Conservation (phyloP, 1,284 basidiomycete genomes). For the Fistulina hepatica region DNA sequence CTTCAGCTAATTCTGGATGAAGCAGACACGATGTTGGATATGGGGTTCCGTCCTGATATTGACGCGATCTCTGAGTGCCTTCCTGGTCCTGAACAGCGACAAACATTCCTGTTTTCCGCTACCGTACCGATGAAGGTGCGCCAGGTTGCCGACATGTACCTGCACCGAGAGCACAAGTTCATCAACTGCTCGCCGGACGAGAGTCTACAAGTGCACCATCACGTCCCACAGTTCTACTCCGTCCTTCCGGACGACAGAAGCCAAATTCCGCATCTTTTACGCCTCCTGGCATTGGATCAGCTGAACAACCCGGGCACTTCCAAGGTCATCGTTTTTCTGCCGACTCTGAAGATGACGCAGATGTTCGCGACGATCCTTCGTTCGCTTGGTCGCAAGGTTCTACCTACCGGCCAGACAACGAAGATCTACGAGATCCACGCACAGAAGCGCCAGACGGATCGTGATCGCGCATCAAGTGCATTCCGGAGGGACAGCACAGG, state of each 20-base stretch:
- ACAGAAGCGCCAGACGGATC: constrained; percentile 56
- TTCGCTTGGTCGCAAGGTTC: constrained; percentile 29
- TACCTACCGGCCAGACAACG: constrained; percentile 43
- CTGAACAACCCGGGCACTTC: constrained; percentile 58
- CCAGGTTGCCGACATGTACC: constrained; percentile 43
- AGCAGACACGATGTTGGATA: constrained; percentile 90
- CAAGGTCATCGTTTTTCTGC: constrained; percentile 84
- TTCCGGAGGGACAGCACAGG: constrained; percentile 59
- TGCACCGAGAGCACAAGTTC: constrained; percentile 47
- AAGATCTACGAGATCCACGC: constrained; percentile 82
- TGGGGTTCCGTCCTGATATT: constrained; percentile 92
- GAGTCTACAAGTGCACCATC: constrained; percentile 56
- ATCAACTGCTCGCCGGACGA: constrained; percentile 51
- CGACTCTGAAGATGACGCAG: constrained; percentile 83
- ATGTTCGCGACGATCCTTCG: constrained; percentile 59
- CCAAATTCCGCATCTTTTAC: constrained; percentile 72
- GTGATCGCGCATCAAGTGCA: constrained; percentile 51
- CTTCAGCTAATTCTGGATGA: constrained; percentile 84
- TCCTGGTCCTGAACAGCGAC: constrained; percentile 58
- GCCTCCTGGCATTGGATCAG: constrained; percentile 86
- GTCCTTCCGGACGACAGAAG: constrained; percentile 56
- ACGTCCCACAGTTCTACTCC: constrained; percentile 81
- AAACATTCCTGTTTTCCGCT: constrained; percentile 95
- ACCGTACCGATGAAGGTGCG: constrained; percentile 60
- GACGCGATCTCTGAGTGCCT: constrained; percentile 63